These are phyloP conservation scores for Cladophialophora carrionii DNA, from an alignment of 2,329 filamentous ascomycete genomes.

Conservation along the genomic window DNA sequence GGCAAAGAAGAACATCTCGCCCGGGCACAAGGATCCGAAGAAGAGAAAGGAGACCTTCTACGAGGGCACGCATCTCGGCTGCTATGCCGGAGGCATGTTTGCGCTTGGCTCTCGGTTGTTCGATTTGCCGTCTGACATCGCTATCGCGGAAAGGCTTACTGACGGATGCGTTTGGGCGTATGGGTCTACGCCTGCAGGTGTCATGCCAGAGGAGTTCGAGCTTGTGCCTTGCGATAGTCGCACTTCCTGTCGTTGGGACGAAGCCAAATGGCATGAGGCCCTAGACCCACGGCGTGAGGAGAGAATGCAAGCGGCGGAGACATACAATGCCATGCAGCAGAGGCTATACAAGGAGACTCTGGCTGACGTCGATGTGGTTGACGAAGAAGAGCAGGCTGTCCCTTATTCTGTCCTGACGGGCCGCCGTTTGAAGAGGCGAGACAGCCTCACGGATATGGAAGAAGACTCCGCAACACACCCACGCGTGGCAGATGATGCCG, in stretches of 20 bases:
- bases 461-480: conserved; percentile 36
- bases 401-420: conserved; percentile 4
- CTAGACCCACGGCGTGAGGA: conserved; percentile 44
- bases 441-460: conserved; percentile 29
- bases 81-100: conserved; percentile 66
- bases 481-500: conserved; percentile 11
- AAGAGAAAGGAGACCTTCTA: conserved; percentile 48
- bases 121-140: conserved; percentile 57
- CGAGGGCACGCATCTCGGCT: conserved; percentile 61
- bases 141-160: conserved; percentile 60
- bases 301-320: conserved; percentile 34
- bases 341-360: conserved; percentile 28
- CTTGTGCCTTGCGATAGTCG: conserved; percentile 55
- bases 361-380: conserved; percentile 1
- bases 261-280: conserved; percentile 54
- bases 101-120: conserved; percentile 63
- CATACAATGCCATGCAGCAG: conserved; percentile 36
- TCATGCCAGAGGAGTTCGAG: conserved; percentile 65
- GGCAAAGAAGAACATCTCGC: conserved; percentile 39
- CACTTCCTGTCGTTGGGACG: conserved; percentile 57
- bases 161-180: conserved; percentile 68
- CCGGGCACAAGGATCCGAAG: conserved; percentile 30
- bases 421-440: conserved; percentile 37
- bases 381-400: conserved; percentile 5
- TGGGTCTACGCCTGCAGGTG: conserved; percentile 57